These are phyloP conservation scores for Dalbergia cultrata DNA, from an alignment of 306 rosid genomes.

Conservation along the genomic window DNA sequence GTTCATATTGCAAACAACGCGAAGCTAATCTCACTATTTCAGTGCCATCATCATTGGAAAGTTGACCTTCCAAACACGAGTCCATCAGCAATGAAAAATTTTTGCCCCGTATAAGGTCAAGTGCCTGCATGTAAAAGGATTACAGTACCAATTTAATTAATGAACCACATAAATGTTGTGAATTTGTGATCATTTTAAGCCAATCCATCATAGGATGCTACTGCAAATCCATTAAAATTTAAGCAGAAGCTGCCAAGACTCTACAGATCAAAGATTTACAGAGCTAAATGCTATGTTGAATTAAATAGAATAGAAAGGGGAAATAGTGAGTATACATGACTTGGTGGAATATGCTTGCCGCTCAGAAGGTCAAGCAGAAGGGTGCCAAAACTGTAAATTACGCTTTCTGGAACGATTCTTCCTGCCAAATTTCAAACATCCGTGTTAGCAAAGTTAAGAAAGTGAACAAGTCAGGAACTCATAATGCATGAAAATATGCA, in stretches of 20 bases:
- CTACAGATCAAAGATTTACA: conserved; percentile 12
- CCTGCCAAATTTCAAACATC: conserved; percentile 55
- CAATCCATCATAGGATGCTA: conserved; percentile 17
- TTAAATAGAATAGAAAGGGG: conserved; percentile 8
- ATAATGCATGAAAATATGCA: conserved; percentile 8
- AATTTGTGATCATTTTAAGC: neutral
- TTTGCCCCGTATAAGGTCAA: conserved; percentile 68
- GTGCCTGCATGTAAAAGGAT: conserved; percentile 60
- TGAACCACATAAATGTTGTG: neutral
- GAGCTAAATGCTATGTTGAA: conserved; percentile 38
- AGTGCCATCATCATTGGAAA: conserved; percentile 75
- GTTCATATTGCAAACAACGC: conserved; percentile 70
- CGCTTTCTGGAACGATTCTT: conserved; percentile 75
- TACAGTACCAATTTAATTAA: neutral
- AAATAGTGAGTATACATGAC: conserved; percentile 59
- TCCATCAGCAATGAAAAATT: conserved; percentile 69
- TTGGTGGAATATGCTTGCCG: conserved; percentile 83
- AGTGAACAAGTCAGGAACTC: neutral
- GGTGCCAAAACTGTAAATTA: conserved; percentile 78
- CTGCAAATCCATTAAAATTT: neutral
- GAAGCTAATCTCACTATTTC: conserved; percentile 75
- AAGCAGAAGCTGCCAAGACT: conserved; percentile 23
- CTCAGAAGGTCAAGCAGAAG: conserved; percentile 78
- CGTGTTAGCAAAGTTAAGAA: conserved; percentile 17
- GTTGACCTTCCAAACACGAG: conserved; percentile 70